Conservation (phyloP, 495 filamentous ascomycete genomes). For the Podospora conica region DNA sequence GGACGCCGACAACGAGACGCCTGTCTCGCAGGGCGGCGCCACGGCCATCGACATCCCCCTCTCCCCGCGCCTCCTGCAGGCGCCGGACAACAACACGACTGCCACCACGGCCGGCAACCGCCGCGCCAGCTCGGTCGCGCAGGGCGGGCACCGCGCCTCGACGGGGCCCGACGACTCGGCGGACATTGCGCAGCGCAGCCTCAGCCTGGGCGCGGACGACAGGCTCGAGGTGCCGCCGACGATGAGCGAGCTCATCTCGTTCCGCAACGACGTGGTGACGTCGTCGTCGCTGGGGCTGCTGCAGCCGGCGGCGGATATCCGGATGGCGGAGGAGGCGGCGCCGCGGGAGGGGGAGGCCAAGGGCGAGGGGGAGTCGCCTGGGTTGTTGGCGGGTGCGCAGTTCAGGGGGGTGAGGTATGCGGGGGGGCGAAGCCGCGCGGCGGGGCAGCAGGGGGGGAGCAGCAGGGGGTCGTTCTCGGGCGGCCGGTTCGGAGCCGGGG, state of each 20-base stretch:
- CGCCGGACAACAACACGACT: constrained; percentile 32
- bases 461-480: constrained; percentile 28
- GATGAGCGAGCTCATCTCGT: constrained; percentile 50
- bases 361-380: constrained; percentile 21
- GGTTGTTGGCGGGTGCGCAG: constrained; percentile 23
- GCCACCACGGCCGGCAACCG: constrained; percentile 21
- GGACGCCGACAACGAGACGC: constrained; percentile 26
- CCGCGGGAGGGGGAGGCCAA: constrained; percentile 34
- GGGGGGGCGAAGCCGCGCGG: constrained; percentile 16
- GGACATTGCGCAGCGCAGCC: constrained; percentile 60
- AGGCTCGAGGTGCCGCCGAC: constrained; percentile 47
- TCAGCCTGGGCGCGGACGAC: constrained; percentile 69
- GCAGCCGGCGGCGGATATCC: constrained; percentile 42
- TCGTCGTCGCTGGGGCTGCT: constrained; percentile 24
- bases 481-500: constrained; percentile 31
- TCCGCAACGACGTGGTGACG: constrained; percentile 27
- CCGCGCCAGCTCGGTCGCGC: constrained; percentile 73
- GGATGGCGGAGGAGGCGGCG: constrained; percentile 28
- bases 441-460: constrained; percentile 26
- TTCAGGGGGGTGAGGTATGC: constrained; percentile 29
- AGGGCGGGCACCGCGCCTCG: constrained; percentile 47
- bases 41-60: constrained; percentile 79
- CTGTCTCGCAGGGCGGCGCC: constrained; percentile 42
- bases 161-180: constrained; percentile 54
- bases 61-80: constrained; percentile 60